Evolutionary conservation across 257 asterid genomes (phyloP), one percentile per base, ranked within the genome.

Genomic region (Solanum verrucosum): DNA sequence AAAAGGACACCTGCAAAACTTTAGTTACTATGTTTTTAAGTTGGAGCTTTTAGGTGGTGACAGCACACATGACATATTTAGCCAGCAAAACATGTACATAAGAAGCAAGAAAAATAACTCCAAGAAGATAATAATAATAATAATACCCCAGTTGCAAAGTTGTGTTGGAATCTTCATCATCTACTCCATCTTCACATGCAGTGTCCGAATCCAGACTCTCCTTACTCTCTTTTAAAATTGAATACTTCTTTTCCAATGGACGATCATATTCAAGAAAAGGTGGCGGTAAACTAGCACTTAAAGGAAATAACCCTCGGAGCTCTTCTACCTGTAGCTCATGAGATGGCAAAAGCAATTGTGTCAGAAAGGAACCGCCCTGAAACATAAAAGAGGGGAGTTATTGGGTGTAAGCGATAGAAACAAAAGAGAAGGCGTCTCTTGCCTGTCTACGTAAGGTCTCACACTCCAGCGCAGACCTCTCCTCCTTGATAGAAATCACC

Each of bases 91-190:
- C 42, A 46, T 29, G 85, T 25, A 23, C 37, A 60, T 21, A 49
- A 38, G 25, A 33, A 70, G 7, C 11, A 15, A 70, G 14, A 27
- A 35, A 63, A 34, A 18, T 15, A 86, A 81, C 34, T 23, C 10
- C 44, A 15, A 29, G 12, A 49, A 79, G 42, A 65, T 1, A 2
- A 29, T 34, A 35, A 34, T 12, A 21, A 13, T 65, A 63, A 34
- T 12, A 21, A 13, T 93, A 95, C 97, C 94, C 94, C 81, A 92
- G 77, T n/a, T 89, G 94, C 87, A 94, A 88, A 87, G 92, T 88
- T 90, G 93, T 93, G 88, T 92, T 95, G 1, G 98, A 94, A 40
- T 90, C 93, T 71, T 91, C 98, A 37, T 93, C 91, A 16, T 56
- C 93, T 35, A 88, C 89, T 44, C 87, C 90, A 52, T 86, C 92